Base-by-base conservation (phyloP, 805 yeast genomes). In the Clavispora fructus region DNA sequence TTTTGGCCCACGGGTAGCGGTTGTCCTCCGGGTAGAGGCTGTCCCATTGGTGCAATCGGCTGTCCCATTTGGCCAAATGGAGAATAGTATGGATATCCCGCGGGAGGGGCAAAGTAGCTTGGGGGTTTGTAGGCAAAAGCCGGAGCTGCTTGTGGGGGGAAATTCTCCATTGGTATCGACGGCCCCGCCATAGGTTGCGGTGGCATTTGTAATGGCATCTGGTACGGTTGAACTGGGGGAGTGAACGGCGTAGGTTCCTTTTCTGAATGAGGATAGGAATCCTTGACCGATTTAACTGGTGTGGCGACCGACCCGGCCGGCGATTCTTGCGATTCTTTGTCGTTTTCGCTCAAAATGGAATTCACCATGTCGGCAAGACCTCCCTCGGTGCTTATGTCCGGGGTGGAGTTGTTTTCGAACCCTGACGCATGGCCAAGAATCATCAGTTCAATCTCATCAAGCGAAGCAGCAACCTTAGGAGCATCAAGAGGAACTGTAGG, bases 361-460 rank as follows among this genome's bases (percentile, higher is more conserved):
- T 47, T 42, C 11, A 53, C 58, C 58, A 53, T 54, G 14, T 53
- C 48, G 3, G 48, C 51, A 25, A 48, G 43, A 4, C 48, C 50
- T 14, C 39, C 45, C 6, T 52, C 56, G 9, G 40, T 33, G 28
- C 41, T 46, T 29, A 33, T 39, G 2, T 51, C 55, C 1, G 41
- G 43, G 11, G 4, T 30, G n/a, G 32, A 14, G 14, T 11, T 30
- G 11, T 13, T 30, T 30, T 13, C 32, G 14, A 30, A 30, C 11
- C 32, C 55, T 16, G 61, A 60, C 2, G 72, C 61, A 45, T 71
- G 75, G 32, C 55, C 63, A 8, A 61, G 49, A 28, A 71, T 71
- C 41, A 62, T 58, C 32, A 61, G 61, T 52, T 68, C 70, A 39
- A 71, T 69, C 31, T 69, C 74, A 32, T 63, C 67, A n/a, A 68